These are phyloP conservation scores for Penicillium goetzii DNA, from an alignment of 495 filamentous ascomycete species.

Conservation along the genomic window DNA sequence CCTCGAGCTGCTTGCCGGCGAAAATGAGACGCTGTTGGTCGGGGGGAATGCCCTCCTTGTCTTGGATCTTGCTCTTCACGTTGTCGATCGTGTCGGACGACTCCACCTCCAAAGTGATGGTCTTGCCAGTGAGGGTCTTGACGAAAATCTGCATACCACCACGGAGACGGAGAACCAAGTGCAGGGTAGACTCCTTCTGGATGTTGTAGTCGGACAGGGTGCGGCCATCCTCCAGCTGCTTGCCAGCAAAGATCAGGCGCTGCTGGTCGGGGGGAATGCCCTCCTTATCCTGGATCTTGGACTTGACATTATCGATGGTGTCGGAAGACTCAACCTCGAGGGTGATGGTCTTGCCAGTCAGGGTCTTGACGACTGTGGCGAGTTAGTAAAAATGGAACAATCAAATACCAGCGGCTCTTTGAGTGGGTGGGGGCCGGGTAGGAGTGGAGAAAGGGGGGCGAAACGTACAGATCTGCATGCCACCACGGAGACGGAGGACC, in stretches of 20 bases:
- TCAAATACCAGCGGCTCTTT: background rate
- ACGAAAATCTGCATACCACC: constrained; percentile 79
- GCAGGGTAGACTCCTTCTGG: constrained; percentile 72
- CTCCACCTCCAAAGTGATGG: constrained; percentile 72
- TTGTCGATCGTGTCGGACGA: constrained; percentile 96
- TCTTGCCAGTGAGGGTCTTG: constrained; percentile 74
- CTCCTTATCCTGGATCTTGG: constrained; percentile 79
- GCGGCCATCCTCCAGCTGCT: constrained; percentile 73
- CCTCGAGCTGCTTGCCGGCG: constrained; percentile 93
- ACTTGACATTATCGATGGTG: constrained; percentile 95
- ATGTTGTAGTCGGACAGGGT: constrained; percentile 77
- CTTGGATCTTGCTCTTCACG: constrained; percentile 97
- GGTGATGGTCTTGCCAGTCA: constrained; percentile 98
- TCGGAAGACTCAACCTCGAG: constrained; percentile 95
- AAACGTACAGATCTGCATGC: constrained; percentile 94
- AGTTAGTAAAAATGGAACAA: constrained; percentile 21
- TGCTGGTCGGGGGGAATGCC: constrained; percentile 80
- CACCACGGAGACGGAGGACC: constrained; percentile 95
- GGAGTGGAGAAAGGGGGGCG: constrained; percentile 13
- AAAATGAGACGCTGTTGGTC: constrained; percentile 96
- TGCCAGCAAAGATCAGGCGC: constrained; percentile 73
- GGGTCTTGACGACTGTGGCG: constrained; percentile 73
- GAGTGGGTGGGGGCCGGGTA: background rate
- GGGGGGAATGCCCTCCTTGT: constrained; percentile 94
- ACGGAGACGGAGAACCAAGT: constrained; percentile 71